A percentile compares a stretch with the other conserved stretches of the same genome.
Evolutionary conservation across 2,329 filamentous ascomycete genomes (phyloP).

Genomic region (Colletotrichum sp.): DNA sequence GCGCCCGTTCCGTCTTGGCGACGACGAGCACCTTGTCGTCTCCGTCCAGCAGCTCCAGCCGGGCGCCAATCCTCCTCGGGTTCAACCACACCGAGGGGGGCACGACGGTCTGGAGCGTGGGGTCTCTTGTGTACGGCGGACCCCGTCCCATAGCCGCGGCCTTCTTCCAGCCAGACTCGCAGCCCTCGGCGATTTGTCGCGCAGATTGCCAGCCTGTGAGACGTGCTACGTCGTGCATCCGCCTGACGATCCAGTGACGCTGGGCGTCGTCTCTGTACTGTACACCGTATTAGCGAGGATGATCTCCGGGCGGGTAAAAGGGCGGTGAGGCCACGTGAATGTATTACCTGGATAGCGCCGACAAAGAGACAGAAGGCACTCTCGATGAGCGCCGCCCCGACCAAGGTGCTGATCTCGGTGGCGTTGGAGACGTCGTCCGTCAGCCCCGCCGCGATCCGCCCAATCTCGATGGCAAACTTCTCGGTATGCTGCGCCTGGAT

Average conservation of each 20-base stretch:
- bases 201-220: conserved; percentile 90
- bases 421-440: conserved; percentile 58
- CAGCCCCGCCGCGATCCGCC: conserved; percentile 79
- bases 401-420: conserved; percentile 72
- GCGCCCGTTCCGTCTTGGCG: conserved; percentile 66
- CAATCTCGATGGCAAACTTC: conserved; percentile 74
- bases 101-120: conserved; percentile 40
- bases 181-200: conserved; percentile 80
- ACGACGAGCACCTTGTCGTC: conserved; percentile 58
- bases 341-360: conserved; percentile 74
- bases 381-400: conserved; percentile 85
- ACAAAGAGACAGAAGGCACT: conserved; percentile 85
- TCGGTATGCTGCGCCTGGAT: conserved; percentile 77
- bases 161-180: conserved; percentile 83
- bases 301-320: background rate
- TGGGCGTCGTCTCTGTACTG: conserved; percentile 76
- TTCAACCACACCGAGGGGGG: conserved; percentile 51
- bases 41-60: conserved; percentile 51
- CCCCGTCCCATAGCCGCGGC: conserved; percentile 76
- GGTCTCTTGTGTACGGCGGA: conserved; percentile 69
- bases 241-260: conserved; percentile 77
- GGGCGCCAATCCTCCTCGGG: conserved; percentile 55
- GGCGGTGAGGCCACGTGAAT: background rate
- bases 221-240: conserved; percentile 76
- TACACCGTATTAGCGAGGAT: conserved; percentile 15